Percentiles rank a stretch among this genome's conserved stretches.
phyloP scores from a whole-genome alignment of 2,329 filamentous ascomycete species.

The Colletotrichum zoysiae region DNA sequence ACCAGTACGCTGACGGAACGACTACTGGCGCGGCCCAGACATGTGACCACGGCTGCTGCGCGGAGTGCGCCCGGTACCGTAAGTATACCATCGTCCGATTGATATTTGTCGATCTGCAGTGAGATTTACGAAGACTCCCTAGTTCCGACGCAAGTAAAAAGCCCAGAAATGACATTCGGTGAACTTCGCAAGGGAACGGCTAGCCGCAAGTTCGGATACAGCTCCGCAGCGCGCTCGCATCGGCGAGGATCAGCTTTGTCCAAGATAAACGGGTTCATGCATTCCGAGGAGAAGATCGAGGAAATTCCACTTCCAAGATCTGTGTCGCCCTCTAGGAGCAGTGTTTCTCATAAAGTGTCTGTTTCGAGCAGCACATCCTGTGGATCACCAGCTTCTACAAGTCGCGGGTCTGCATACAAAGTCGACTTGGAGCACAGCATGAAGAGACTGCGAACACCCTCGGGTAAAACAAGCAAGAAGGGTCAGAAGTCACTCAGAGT shows the following conservation, averaged over 20 bases:
- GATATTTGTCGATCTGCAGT: neutral
- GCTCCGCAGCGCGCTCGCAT: slow-evolving; percentile 48
- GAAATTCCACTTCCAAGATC: slow-evolving; percentile 7
- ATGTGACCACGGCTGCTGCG: slow-evolving; percentile 68
- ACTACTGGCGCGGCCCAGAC: slow-evolving; percentile 54
- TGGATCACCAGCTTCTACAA: slow-evolving; percentile 33
- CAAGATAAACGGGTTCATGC: slow-evolving; percentile 20
- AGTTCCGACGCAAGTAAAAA: slow-evolving; percentile 51
- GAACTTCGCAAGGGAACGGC: slow-evolving; percentile 54
- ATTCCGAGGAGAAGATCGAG: slow-evolving; percentile 21
- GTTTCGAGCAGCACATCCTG: slow-evolving; percentile 20
- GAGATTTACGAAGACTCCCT: slow-evolving; percentile 9
- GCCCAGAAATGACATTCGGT: slow-evolving; percentile 53
- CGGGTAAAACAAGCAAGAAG: slow-evolving; percentile 27
- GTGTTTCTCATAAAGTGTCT: slow-evolving; percentile 27
- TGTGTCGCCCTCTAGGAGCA: slow-evolving; percentile 41
- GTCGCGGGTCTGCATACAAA: slow-evolving; percentile 44
- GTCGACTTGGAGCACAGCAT: slow-evolving; percentile 49
- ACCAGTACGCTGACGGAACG: slow-evolving; percentile 50
- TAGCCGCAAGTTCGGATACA: slow-evolving; percentile 53
- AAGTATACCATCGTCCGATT: slow-evolving; percentile 41
- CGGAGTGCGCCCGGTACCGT: slow-evolving; percentile 60
- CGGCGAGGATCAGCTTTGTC: slow-evolving; percentile 47
- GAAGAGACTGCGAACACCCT: slow-evolving; percentile 41
- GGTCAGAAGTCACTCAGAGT: slow-evolving; percentile 21